Evolutionary conservation across 495 filamentous ascomycete species (phyloP), one percentile per base, ranked within the genome.

Genomic region (Lasiosphaeriaceae sp.): DNA sequence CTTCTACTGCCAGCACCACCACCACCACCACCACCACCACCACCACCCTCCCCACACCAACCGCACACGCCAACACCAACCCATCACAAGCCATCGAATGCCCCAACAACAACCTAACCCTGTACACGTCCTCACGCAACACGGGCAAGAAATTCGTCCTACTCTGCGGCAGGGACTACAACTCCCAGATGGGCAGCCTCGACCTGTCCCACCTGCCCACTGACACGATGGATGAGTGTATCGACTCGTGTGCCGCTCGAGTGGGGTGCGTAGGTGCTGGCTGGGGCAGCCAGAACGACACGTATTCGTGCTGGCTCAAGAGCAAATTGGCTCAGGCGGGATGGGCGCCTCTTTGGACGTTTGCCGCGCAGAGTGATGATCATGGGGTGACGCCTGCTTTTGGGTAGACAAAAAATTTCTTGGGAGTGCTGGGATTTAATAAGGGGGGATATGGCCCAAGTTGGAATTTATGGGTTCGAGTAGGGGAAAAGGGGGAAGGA

Each of bases 241-340:
- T 75, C 20, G 61, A 68, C 19, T 47, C 52, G 0, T 74, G 72
- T 44, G 68, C 68, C 17, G 7, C 35, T 5, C 37, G 54, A 26
- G 34, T 49, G 0, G 62, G 50, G 2, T 75, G 72, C 47, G 63
- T 71, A 2, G 72, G 65, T 17, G 71, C 67, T 1, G 70, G 72
- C 1, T 74, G 69, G 69, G 72, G 72, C 3, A 45, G 50, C 12
- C 62, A 63, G 26, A 0, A 59, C 1, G 67, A 61, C 24, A 56
- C 57, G 26, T 72, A 67, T 49, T 64, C 69, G 56, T 74, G 71
- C 67, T 79, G 70, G 74, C 8, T 84, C 74, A 71, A 86, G 81
- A 73, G 75, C 73, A 55, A 67, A 74, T 59, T 83, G 71, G 48
- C 84, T 72, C 12, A 71, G 78, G 57, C 76, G 74, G 63, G 75